Conservation (phyloP, 306 rosid genomes). For the Amphicarpaea edgeworthii region DNA sequence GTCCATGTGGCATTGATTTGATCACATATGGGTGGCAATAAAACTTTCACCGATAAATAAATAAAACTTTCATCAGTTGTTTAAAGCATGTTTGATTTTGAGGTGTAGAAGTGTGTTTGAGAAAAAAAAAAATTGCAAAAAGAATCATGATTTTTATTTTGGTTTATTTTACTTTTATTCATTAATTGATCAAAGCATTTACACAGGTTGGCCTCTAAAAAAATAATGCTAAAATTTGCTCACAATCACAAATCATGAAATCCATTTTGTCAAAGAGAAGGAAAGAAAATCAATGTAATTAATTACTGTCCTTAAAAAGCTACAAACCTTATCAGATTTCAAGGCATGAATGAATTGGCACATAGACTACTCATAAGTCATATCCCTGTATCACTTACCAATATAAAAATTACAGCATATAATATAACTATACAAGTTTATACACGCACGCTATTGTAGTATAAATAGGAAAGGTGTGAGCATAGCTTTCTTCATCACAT, state of each 20-base stretch:
- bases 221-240: not conserved
- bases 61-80: too few relatives aligned
- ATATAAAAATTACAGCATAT: slow-evolving; percentile 20
- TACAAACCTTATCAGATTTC: not conserved
- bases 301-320: slow-evolving; percentile 6
- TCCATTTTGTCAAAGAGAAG: not conserved
- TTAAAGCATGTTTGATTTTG: too few relatives aligned
- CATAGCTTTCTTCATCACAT: slow-evolving; percentile 36
- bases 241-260: not conserved
- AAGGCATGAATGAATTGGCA: not conserved
- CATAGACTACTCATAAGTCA: slow-evolving; percentile 1
- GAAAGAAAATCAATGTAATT: not conserved
- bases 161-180: too few relatives aligned
- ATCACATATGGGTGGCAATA: not conserved
- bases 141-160: too few relatives aligned
- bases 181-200: too few relatives aligned
- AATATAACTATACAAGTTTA: not conserved
- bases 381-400: not conserved
- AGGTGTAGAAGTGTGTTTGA: too few relatives aligned
- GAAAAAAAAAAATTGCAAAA: too few relatives aligned
- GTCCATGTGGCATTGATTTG: slow-evolving; percentile 34
- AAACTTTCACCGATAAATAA: slow-evolving; percentile 18
- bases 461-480: slow-evolving; percentile 40
- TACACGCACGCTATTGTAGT: slow-evolving; percentile 8
- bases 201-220: too few relatives aligned